Evolutionary conservation across 2,329 filamentous ascomycete genomes (phyloP), one percentile per base, ranked within the genome.

Genomic region (Aspergillus calidoustus): DNA sequence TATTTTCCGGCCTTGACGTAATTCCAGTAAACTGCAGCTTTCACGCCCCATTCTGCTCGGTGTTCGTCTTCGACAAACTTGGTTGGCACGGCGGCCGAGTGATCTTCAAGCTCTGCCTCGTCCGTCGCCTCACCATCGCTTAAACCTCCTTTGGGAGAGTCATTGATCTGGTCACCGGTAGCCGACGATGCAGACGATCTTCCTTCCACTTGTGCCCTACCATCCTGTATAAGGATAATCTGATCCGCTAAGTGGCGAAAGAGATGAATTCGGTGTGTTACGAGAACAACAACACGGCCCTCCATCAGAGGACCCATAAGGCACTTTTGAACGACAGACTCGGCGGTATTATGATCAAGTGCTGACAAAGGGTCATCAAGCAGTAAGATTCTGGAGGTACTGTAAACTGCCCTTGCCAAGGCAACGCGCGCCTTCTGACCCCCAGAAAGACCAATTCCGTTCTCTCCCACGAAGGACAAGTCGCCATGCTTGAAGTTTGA

Each of bases 1-100:
- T 93, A 81, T 13, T 87, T 89, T 2, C 93, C 93, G 5, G 92
- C 91, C 74, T 88, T 90, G 77, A 96, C 88, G 67, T 96, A 97
- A 65, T 88, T 87, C 87, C 91, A 92, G 72, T 96, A 97, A 0
- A 96, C 89, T 7, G 83, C 83, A 11, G 87, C 79, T 68, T 93
- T 86, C 1, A 97, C 91, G 1, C 90, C 88, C 19, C 93, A 92
- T 62, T 91, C 85, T 0, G 86, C 89, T 53, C 91, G 84, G 66
- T 88, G 82, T 72, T 95, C 91, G 34, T 93, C 91, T 70, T 93
- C 89, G 50, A 93, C 88, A 70, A 94, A 93, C 69, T 92, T 92
- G 34, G 90, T 87, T 0, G 89, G 88, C 13, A 87, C 79, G 0
- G 86, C 86, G 9, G 83, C 81, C 5, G 76, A 76, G 15, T 81